phyloP scores from a whole-genome alignment of 768 basidiomycete species.

The Favolaschia claudopus region DNA sequence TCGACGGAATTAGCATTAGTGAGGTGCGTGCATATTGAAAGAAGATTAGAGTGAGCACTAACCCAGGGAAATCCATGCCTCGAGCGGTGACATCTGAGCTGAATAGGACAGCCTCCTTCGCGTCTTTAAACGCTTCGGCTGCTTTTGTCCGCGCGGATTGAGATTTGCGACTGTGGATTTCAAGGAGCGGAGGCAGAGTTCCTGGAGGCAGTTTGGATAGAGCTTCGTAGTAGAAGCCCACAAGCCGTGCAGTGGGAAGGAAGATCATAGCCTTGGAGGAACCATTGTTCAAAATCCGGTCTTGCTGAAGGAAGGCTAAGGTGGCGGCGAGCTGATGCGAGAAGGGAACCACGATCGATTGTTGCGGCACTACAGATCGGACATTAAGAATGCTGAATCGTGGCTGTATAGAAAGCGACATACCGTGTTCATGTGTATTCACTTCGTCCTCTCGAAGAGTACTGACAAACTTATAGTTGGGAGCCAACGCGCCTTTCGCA shows the following conservation, averaged over 20 bases:
- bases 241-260: constrained; percentile 66
- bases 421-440: constrained; percentile 70
- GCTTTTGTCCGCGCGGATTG: constrained; percentile 57
- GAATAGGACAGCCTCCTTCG: constrained; percentile 54
- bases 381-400: neutral
- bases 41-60: constrained; percentile 20
- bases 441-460: constrained; percentile 65
- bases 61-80: constrained; percentile 75
- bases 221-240: constrained; percentile 25
- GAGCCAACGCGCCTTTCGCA: constrained; percentile 28
- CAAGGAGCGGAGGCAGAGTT: constrained; percentile 47
- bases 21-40: neutral
- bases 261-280: constrained; percentile 63
- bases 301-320: constrained; percentile 47
- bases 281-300: constrained; percentile 36
- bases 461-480: constrained; percentile 57
- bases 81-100: constrained; percentile 68
- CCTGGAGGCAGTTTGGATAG: constrained; percentile 19
- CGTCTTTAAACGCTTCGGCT: constrained; percentile 55
- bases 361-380: constrained; percentile 51
- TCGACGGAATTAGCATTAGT: too few relatives aligned
- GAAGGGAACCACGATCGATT: constrained; percentile 50
- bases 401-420: neutral
- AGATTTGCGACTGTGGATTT: constrained; percentile 65
- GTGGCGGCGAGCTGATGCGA: constrained; percentile 49